These are phyloP conservation scores for Sclerotinia borealis DNA, from an alignment of 2,329 filamentous ascomycete species.

Conservation along the genomic window DNA sequence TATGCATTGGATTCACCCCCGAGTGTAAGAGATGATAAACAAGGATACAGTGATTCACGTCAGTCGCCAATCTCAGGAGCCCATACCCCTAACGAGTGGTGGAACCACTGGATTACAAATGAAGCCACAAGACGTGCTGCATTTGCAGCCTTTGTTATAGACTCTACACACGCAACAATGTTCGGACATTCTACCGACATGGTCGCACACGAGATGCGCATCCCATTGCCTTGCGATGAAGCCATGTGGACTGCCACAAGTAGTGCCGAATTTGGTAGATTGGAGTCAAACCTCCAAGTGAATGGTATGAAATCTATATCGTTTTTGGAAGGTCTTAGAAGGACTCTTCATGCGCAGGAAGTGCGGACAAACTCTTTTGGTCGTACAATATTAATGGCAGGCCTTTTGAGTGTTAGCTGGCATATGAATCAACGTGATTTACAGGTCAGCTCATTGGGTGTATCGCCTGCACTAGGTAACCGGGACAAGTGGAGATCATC, in stretches of 20 bases:
- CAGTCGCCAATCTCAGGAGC: conserved; percentile 58
- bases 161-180: conserved; percentile 95
- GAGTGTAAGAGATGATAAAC: conserved; percentile 47
- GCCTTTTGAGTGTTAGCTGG: conserved; percentile 88
- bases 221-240: conserved; percentile 89
- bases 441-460: conserved; percentile 80
- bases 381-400: conserved; percentile 88
- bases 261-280: conserved; percentile 75
- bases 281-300: conserved; percentile 72
- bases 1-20: conserved; percentile 80
- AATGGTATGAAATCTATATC: conserved; percentile 79
- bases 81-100: conserved; percentile 80
- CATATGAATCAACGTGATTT: conserved; percentile 96
- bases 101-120: conserved; percentile 93
- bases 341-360: conserved; percentile 75
- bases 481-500: conserved; percentile 87
- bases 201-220: conserved; percentile 91
- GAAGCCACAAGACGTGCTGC: conserved; percentile 86
- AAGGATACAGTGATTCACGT: conserved; percentile 45
- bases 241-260: conserved; percentile 86
- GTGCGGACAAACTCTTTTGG: conserved; percentile 93
- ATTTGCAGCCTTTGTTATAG: conserved; percentile 90
- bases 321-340: conserved; percentile 87
- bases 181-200: conserved; percentile 96
- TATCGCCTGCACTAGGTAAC: conserved; percentile 72